Percentiles rank a stretch among this genome's conserved stretches.
Evolutionary conservation across 352 stramenopile genomes (phyloP).

Genomic region (Phytopythium vexans): DNA sequence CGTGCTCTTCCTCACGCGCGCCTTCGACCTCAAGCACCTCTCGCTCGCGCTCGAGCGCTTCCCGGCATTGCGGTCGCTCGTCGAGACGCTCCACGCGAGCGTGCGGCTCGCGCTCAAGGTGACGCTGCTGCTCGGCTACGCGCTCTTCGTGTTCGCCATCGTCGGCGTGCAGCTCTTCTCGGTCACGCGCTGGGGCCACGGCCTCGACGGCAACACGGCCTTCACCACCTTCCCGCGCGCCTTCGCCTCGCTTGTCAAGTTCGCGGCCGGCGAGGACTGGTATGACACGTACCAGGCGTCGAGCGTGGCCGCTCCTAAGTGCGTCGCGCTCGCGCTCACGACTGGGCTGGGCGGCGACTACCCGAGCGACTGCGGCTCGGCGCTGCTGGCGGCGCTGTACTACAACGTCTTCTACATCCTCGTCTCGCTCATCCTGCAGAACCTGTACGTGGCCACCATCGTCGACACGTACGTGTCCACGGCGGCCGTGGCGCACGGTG

Average conservation of each 20-base stretch:
- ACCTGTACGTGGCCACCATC: conserved; percentile 79
- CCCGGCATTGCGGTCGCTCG: conserved; percentile 63
- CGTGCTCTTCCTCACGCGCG: conserved; percentile 71
- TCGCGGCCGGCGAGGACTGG: conserved; percentile 81
- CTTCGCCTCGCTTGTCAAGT: conserved; percentile 76
- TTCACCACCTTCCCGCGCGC: conserved; percentile 75
- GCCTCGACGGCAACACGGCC: conserved; percentile 69
- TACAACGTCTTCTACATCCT: conserved; percentile 83
- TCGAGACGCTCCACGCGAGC: conserved; percentile 67
- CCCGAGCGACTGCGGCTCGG: conserved; percentile 66
- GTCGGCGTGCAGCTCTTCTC: conserved; percentile 83
- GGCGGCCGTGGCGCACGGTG: conserved; percentile 58
- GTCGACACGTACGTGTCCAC: conserved; percentile 81
- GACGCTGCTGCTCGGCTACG: conserved; percentile 75
- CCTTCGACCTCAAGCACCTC: conserved; percentile 84
- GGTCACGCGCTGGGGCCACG: conserved; percentile 72
- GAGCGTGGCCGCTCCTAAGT: conserved; percentile 54
- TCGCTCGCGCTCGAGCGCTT: conserved; percentile 73
- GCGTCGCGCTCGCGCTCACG: conserved; percentile 24
- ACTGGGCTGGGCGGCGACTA: conserved; percentile 9
- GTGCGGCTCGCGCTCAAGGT: conserved; percentile 75
- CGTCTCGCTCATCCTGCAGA: conserved; percentile 75
- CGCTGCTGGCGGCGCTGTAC: conserved; percentile 58
- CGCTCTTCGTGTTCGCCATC: conserved; percentile 80
- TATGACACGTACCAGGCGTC: conserved; percentile 75